Conservation (phyloP, 129 eudicot genomes). For the Logfia minima region DNA sequence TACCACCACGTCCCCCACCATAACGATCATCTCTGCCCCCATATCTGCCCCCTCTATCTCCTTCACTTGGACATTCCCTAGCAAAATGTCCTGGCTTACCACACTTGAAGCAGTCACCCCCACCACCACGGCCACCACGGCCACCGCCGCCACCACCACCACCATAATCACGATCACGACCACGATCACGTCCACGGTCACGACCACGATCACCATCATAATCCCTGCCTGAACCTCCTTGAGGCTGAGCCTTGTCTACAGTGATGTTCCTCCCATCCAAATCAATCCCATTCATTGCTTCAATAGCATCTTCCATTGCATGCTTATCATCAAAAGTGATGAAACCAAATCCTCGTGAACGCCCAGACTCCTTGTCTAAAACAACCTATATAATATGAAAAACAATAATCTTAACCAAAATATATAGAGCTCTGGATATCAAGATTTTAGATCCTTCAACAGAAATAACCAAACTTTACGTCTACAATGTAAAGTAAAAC, state of each 20-base stretch:
- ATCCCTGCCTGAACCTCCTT: slow-evolving; percentile 67
- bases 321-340: slow-evolving; percentile 86
- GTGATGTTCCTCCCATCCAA: slow-evolving; percentile 92
- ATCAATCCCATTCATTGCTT: slow-evolving; percentile 93
- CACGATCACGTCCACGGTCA: slow-evolving; percentile 68
- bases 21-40: slow-evolving; percentile 79
- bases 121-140: slow-evolving; percentile 59
- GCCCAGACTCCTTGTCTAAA: slow-evolving; percentile 78
- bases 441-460: neutral
- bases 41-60: slow-evolving; percentile 68
- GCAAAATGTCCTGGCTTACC: slow-evolving; percentile 99
- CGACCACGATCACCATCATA: slow-evolving; percentile 64
- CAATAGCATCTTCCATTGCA: slow-evolving; percentile 97
- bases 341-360: slow-evolving; percentile 98
- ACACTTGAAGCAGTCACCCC: slow-evolving; percentile 93
- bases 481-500: neutral
- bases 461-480: neutral
- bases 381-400: slow-evolving; percentile 55
- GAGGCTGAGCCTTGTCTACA: slow-evolving; percentile 93
- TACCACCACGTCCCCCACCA: slow-evolving; percentile 58
- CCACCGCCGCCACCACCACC: slow-evolving; percentile 66
- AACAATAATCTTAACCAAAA: neutral
- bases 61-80: slow-evolving; percentile 91
- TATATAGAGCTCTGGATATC: slow-evolving; percentile 4
- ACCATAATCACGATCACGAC: slow-evolving; percentile 60